Conservation (phyloP, 2,329 filamentous ascomycete genomes). For the Beauveria asiatica region DNA sequence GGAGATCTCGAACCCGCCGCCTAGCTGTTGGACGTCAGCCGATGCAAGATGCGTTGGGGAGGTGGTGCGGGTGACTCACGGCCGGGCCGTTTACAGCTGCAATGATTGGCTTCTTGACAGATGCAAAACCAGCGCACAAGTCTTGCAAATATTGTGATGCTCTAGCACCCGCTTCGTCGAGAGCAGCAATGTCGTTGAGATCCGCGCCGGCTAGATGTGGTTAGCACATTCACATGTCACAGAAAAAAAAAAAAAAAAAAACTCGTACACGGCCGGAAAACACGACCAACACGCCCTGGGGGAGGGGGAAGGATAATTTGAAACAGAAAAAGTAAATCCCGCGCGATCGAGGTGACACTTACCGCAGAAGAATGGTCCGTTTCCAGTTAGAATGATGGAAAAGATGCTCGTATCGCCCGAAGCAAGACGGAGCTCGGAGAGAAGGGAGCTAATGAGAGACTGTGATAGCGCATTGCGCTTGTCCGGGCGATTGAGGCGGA, state of each 20-base stretch:
- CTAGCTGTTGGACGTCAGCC: constrained; percentile 21
- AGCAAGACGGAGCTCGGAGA: constrained; percentile 16
- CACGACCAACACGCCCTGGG: no score
- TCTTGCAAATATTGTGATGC: constrained; percentile 19
- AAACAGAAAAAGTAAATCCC: no score
- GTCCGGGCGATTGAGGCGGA: constrained; percentile 41
- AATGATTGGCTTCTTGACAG: constrained; percentile 28
- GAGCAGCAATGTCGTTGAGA: constrained; percentile 26
- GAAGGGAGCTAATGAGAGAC: constrained; percentile 35
- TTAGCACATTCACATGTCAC: background rate
- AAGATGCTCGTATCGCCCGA: constrained; percentile 19
- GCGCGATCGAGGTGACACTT: constrained; percentile 10
- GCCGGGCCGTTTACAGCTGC: constrained; percentile 34
- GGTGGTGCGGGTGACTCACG: constrained; percentile 19
- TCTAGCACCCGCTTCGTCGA: constrained; percentile 20
- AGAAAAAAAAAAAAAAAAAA: no score
- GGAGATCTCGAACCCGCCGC: constrained; percentile 34
- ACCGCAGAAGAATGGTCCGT: constrained; percentile 25
- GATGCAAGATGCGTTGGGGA: background rate
- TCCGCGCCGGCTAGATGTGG: constrained; percentile 24
- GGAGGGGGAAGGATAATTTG: no score
- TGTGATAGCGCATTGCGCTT: constrained; percentile 50
- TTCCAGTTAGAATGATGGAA: constrained; percentile 26
- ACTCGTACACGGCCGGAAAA: no score
- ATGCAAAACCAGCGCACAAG: constrained; percentile 16